Conservation (phyloP, 192 early-diverging fungal species). For the Backusella circina region DNA sequence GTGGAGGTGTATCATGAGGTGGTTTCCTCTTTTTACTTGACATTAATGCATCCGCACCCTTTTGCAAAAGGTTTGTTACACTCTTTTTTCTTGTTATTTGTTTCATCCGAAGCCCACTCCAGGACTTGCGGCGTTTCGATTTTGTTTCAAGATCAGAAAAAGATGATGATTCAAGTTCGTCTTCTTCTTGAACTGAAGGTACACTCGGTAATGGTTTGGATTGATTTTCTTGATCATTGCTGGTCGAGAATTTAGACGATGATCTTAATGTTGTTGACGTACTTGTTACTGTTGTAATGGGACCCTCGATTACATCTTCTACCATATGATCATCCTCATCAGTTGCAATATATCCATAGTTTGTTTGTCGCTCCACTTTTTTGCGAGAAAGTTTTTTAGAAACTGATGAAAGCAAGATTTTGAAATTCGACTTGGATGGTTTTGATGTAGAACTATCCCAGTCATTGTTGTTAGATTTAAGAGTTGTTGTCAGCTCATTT, state of each 20-base stretch:
- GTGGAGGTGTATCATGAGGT: neutral
- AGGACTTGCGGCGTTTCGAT: constrained; percentile 8
- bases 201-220: neutral
- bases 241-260: neutral
- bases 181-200: constrained; percentile 2
- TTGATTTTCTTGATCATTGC: neutral
- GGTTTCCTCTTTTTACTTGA: neutral
- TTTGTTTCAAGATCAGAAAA: neutral
- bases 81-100: neutral
- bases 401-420: constrained; percentile 45
- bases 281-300: constrained; percentile 16
- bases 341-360: constrained; percentile 5
- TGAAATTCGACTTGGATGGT: constrained; percentile 20
- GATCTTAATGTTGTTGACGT: constrained; percentile 14
- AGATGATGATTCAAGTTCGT: neutral
- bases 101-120: constrained; percentile 14
- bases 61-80: constrained; percentile 18
- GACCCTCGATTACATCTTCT: constrained; percentile 1
- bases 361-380: constrained; percentile 28
- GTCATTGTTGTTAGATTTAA: neutral
- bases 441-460: neutral
- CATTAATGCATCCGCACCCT: neutral
- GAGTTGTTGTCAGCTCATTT: neutral
- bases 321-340: constrained; percentile 2
- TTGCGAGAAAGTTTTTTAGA: constrained; percentile 45